These are phyloP conservation scores for Leccinum pseudoinsigne DNA, from an alignment of 1,284 basidiomycete species.

Conservation along the genomic window DNA sequence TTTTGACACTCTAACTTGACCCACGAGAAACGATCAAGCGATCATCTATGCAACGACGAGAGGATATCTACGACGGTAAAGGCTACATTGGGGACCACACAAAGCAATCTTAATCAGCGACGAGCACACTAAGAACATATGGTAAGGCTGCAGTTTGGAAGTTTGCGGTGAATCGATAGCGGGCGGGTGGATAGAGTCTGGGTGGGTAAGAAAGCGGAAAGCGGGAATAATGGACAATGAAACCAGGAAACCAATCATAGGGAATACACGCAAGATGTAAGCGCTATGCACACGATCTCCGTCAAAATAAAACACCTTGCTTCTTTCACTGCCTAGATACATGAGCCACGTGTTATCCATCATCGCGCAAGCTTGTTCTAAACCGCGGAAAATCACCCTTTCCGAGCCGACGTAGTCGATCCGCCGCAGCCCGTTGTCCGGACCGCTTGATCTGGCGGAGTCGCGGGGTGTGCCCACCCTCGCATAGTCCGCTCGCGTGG, in stretches of 20 bases:
- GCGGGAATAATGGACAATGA: background rate
- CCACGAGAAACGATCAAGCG: no score
- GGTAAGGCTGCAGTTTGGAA: no score
- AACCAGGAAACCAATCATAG: background rate
- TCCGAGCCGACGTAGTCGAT: conserved; percentile 51
- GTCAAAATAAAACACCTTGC: background rate
- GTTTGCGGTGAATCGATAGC: background rate
- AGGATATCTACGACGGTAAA: no score
- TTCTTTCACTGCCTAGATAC: conserved; percentile 18
- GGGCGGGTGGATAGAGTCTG: background rate
- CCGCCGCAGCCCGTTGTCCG: conserved; percentile 42
- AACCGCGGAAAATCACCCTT: conserved; percentile 50
- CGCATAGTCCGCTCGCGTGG: conserved; percentile 30
- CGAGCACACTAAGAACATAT: no score
- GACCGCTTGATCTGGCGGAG: conserved; percentile 4
- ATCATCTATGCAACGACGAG: no score
- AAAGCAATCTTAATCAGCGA: no score
- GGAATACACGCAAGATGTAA: background rate
- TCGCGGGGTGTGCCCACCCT: conserved; percentile 25
- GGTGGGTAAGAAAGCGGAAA: background rate
- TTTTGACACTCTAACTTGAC: no score
- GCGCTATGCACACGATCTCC: background rate
- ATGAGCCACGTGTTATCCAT: conserved; percentile 51
- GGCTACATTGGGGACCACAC: no score
- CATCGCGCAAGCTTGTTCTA: conserved; percentile 46